A percentile compares a stretch with the other conserved stretches of the same genome.
Evolutionary conservation across 495 filamentous ascomycete genomes (phyloP).

Genomic region (Neurospora sp.): DNA sequence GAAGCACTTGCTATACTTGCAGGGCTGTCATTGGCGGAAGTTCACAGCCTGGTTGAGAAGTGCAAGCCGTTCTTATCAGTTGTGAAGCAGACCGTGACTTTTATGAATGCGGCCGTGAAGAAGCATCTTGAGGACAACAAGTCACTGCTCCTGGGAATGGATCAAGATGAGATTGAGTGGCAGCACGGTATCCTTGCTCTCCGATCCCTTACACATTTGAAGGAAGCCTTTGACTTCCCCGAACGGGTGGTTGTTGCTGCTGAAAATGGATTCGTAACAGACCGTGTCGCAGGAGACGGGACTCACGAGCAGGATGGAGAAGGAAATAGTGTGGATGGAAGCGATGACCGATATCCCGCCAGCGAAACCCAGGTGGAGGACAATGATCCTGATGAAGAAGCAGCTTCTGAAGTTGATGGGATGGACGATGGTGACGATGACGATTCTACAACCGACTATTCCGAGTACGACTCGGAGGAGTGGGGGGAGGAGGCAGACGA

Average conservation of each 20-base stretch:
- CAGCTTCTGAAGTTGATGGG: not conserved
- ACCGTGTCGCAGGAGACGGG: not conserved
- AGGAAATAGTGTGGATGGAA: not conserved
- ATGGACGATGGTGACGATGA: not conserved
- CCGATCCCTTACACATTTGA: slow-evolving; percentile 25
- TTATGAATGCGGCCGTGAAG: slow-evolving; percentile 9
- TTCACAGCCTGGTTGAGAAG: slow-evolving; percentile 18
- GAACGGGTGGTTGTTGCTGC: not conserved
- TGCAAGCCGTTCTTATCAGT: slow-evolving; percentile 24
- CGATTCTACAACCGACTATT: not conserved
- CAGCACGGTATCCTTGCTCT: slow-evolving; percentile 29
- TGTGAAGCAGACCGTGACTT: slow-evolving; percentile 18
- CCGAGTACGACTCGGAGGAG: not conserved
- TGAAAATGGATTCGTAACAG: not conserved
- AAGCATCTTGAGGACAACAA: not conserved
- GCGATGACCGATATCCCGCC: not conserved
- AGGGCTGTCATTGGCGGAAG: slow-evolving; percentile 14
- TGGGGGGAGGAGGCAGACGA: not conserved
- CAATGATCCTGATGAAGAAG: not conserved
- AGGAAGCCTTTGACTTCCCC: slow-evolving; percentile 5
- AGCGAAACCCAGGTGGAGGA: not conserved
- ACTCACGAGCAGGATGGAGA: not conserved
- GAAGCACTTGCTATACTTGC: slow-evolving; percentile 22
- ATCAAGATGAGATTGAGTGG: slow-evolving; percentile 26
- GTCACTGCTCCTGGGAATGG: slow-evolving; percentile 17